Evolutionary conservation across 2,329 filamentous ascomycete species (phyloP).

Genomic region (Talaromyces piceae): DNA sequence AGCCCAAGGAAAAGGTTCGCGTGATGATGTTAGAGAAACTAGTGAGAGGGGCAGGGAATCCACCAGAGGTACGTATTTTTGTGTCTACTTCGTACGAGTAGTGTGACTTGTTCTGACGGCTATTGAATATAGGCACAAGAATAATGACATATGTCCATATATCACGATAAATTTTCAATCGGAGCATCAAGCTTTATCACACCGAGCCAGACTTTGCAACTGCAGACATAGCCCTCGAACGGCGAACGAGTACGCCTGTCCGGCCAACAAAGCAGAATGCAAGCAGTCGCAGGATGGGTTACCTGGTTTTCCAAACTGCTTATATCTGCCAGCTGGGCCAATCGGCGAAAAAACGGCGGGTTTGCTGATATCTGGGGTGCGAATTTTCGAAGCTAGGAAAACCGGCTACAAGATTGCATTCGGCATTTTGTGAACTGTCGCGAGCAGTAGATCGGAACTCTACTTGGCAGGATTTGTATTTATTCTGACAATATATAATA

Average conservation of each 20-base stretch:
- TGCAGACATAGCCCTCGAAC: too few relatives aligned
- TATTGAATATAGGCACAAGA: conserved; percentile 5
- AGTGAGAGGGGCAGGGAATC: conserved; percentile 58
- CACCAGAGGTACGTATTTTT: conserved; percentile 47
- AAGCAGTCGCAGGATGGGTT: too few relatives aligned
- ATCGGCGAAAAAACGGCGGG: too few relatives aligned
- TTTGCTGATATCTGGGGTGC: too few relatives aligned
- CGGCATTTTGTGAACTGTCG: background rate
- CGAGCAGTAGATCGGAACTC: background rate
- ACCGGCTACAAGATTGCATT: too few relatives aligned
- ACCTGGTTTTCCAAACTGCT: too few relatives aligned
- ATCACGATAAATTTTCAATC: background rate
- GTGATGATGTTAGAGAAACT: conserved; percentile 71
- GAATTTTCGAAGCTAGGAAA: too few relatives aligned
- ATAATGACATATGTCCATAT: conserved; percentile 1
- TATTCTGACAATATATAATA: background rate
- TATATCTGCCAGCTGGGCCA: too few relatives aligned
- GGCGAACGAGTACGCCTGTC: too few relatives aligned
- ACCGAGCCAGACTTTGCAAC: background rate
- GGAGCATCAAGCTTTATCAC: background rate
- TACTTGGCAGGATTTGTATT: background rate
- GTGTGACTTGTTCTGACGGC: background rate
- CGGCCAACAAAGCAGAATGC: too few relatives aligned
- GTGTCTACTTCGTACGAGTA: background rate
- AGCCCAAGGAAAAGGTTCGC: conserved; percentile 71